A percentile compares a stretch with the other conserved stretches of the same genome.
Conservation (phyloP, 805 yeast genomes). For the Saturnispora quitensis region DNA sequence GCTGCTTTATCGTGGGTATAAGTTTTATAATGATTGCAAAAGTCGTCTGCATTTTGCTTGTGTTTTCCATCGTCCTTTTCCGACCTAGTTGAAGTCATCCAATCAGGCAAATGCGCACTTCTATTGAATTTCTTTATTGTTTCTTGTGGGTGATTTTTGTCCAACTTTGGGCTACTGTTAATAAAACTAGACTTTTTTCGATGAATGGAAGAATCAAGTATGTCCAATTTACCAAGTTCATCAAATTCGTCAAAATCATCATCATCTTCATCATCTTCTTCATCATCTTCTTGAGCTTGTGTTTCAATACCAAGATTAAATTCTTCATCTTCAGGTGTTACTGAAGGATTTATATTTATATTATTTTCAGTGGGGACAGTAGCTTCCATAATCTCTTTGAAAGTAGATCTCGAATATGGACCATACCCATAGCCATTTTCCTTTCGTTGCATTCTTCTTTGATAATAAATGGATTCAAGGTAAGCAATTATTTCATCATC, state of each 20-base stretch:
- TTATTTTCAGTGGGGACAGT: background rate
- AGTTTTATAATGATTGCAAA: background rate
- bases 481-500: constrained; percentile 22
- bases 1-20: background rate
- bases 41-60: background rate
- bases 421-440: constrained; percentile 24
- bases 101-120: background rate
- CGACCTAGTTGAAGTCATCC: background rate
- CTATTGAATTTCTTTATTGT: too few relatives aligned
- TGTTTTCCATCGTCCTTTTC: background rate
- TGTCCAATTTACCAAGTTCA: background rate
- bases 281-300: background rate
- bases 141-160: background rate
- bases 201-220: background rate
- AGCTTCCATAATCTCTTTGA: constrained; percentile 15
- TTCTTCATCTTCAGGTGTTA: background rate
- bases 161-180: background rate
- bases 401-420: constrained; percentile 21
- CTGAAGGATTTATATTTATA: background rate
- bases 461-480: constrained; percentile 21
- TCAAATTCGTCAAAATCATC: constrained; percentile 2
- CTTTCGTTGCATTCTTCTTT: constrained; percentile 18
- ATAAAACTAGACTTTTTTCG: background rate
- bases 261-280: constrained; percentile 10
- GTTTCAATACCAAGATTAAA: background rate